Conservation (phyloP, 2,329 filamentous ascomycete species). For the Beauveria asiatica region DNA sequence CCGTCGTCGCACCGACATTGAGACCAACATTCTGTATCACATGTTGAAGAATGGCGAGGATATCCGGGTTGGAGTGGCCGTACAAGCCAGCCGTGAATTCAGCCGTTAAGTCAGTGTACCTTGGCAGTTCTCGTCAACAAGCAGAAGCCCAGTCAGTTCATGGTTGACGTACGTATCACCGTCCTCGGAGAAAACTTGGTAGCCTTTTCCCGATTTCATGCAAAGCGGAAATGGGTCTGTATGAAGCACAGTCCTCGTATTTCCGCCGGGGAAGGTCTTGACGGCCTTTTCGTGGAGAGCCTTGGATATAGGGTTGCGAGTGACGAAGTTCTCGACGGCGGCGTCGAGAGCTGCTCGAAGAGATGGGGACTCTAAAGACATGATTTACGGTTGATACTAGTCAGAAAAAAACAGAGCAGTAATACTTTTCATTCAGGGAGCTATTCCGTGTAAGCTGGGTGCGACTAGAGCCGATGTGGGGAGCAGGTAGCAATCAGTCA, state of each 20-base stretch:
- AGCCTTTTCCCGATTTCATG: constrained; percentile 28
- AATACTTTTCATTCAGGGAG: neutral
- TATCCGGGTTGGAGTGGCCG: constrained; percentile 52
- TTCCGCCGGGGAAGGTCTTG: constrained; percentile 34
- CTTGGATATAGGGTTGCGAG: constrained; percentile 30
- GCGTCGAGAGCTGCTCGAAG: constrained; percentile 23
- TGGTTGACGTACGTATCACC: constrained; percentile 23
- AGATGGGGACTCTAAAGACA: constrained; percentile 8
- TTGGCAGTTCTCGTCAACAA: constrained; percentile 12
- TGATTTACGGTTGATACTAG: neutral
- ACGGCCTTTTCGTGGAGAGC: constrained; percentile 29
- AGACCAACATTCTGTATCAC: constrained; percentile 40
- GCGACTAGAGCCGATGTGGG: neutral
- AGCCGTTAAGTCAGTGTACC: constrained; percentile 52
- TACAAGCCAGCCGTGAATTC: constrained; percentile 59
- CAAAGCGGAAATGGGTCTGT: constrained; percentile 35
- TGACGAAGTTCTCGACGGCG: constrained; percentile 25
- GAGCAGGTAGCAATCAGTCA: neutral
- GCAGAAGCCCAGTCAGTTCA: neutral
- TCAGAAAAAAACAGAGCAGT: neutral
- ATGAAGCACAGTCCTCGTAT: constrained; percentile 37
- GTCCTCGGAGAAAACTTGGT: constrained; percentile 33
- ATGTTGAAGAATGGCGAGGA: constrained; percentile 38
- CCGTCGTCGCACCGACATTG: constrained; percentile 45
- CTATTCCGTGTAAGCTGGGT: neutral